These are phyloP conservation scores for Mycena crocata DNA, from an alignment of 768 basidiomycete species.

Conservation along the genomic window DNA sequence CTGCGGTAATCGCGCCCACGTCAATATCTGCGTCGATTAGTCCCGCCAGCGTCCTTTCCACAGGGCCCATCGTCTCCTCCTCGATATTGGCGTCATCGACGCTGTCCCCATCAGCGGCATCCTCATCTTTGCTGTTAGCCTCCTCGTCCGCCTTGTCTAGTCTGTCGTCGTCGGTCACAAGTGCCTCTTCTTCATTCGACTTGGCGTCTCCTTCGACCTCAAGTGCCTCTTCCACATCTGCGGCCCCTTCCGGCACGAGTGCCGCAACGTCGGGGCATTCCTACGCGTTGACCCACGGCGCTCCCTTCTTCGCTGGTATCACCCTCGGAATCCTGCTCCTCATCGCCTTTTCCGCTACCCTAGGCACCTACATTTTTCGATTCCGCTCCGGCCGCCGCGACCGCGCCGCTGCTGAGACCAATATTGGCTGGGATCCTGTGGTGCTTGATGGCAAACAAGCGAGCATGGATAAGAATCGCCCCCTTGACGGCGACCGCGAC, in stretches of 20 bases:
- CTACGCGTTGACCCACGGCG: constrained; percentile 36
- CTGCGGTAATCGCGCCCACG: not conserved
- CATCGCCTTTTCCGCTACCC: too few relatives aligned
- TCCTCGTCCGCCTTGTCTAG: not conserved
- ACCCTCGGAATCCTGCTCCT: constrained; percentile 60
- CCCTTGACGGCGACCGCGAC: constrained; percentile 54
- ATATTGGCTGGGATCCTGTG: constrained; percentile 39
- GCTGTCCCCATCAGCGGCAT: not conserved
- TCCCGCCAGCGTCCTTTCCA: not conserved
- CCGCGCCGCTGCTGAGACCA: constrained; percentile 47
- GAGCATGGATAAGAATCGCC: constrained; percentile 39
- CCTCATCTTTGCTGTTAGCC: not conserved
- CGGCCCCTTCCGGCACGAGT: constrained; percentile 4
- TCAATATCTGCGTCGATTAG: not conserved
- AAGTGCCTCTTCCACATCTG: not conserved
- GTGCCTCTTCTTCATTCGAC: not conserved
- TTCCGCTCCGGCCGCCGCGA: constrained; percentile 50
- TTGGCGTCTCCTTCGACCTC: not conserved
- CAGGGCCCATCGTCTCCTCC: not conserved
- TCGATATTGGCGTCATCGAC: not conserved
- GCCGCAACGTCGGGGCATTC: not conserved
- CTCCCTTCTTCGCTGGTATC: constrained; percentile 63
- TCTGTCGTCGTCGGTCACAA: not conserved
- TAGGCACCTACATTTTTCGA: constrained; percentile 62
- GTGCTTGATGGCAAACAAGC: constrained; percentile 40